A percentile compares a stretch with the other conserved stretches of the same genome.
Evolutionary conservation across 2,329 filamentous ascomycete species (phyloP).

Genomic region (Pseudogymnoascus sp.): DNA sequence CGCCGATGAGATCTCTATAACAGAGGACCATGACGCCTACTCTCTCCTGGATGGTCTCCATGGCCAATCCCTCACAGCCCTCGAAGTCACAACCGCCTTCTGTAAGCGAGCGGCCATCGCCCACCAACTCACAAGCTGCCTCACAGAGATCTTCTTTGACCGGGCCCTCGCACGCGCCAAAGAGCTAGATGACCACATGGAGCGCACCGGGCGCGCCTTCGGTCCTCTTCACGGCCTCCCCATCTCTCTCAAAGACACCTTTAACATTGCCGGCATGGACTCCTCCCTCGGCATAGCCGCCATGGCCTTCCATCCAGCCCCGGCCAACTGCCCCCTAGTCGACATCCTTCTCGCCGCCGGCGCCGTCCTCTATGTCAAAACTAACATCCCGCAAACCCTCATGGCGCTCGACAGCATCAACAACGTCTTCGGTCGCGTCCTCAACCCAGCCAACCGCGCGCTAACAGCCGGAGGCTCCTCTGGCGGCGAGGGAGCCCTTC

Average conservation of each 20-base stretch:
- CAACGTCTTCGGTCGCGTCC: conserved; percentile 53
- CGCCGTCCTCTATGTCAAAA: conserved; percentile 64
- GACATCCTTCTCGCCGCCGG: conserved; percentile 53
- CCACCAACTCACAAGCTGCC: conserved; percentile 41
- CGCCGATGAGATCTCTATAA: conserved; percentile 25
- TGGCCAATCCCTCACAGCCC: conserved; percentile 21
- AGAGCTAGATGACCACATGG: conserved; percentile 40
- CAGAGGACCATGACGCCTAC: conserved; percentile 27
- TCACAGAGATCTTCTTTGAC: conserved; percentile 46
- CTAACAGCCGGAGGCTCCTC: conserved; percentile 57
- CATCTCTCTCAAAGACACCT: conserved; percentile 54
- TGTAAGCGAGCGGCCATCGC: conserved; percentile 46
- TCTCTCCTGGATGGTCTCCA: conserved; percentile 24
- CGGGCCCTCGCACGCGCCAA: conserved; percentile 40
- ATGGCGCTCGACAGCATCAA: conserved; percentile 52
- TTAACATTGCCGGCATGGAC: conserved; percentile 48
- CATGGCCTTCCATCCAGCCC: conserved; percentile 47
- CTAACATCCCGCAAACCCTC: conserved; percentile 58
- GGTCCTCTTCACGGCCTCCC: conserved; percentile 60
- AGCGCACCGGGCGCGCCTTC: conserved; percentile 36
- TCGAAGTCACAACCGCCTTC: conserved; percentile 42
- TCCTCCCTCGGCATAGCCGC: conserved; percentile 51
- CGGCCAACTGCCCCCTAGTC: conserved; percentile 50
- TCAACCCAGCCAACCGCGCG: conserved; percentile 55
- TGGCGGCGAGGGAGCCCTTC: conserved; percentile 56